Base-by-base conservation (phyloP, 257 asterid genomes). In the Penstemon davidsonii region DNA sequence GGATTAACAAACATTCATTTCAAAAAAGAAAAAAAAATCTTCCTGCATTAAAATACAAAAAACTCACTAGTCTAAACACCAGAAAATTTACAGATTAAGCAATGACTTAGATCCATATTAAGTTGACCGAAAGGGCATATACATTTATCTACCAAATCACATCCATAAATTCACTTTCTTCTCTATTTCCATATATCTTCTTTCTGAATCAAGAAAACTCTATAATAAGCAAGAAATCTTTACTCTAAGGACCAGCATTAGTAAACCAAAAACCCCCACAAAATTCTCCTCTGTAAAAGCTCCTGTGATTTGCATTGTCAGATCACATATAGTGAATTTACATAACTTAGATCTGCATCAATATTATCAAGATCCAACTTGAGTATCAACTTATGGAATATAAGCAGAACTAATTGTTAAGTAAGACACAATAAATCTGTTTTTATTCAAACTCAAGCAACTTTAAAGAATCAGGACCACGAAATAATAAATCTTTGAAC, bases 21-120 rank as follows among this genome's bases (percentile, higher is more conserved):
- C 11, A 59, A 5, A 9, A n/a, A 12, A 12, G 38, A 59, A 61
- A 3, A 61, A 42, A 7, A 39, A 18, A 12, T 11, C 33, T 49
- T 5, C 59, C 11, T 54, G 39, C 11, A 11, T 11, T 9, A 59
- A 59, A 8, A 8, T 38, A 39, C 38, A 10, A 5, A 57, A 19
- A 44, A 49, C 45, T 13, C 46, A 0, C n/a, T 19, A 58, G 42
- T 42, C 6, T 36, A 66, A 46, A 58, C 4, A 36, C 38, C 56
- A 55, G 2, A 4, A 33, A 52, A 47, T 25, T 25, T 47, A 53
- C 38, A 57, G 41, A 41, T 41, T 45, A 51, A 75, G 54, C 51
- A 38, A 68, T 55, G 37, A 19, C 40, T 44, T 10, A 8, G 57
- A 41, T 64, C 56, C 5, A 12, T 58, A 46, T 18, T 70, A 55